Evolutionary conservation across 257 asterid species (phyloP), one percentile per base, ranked within the genome.

Genomic region (Orobanche coerulescens): DNA sequence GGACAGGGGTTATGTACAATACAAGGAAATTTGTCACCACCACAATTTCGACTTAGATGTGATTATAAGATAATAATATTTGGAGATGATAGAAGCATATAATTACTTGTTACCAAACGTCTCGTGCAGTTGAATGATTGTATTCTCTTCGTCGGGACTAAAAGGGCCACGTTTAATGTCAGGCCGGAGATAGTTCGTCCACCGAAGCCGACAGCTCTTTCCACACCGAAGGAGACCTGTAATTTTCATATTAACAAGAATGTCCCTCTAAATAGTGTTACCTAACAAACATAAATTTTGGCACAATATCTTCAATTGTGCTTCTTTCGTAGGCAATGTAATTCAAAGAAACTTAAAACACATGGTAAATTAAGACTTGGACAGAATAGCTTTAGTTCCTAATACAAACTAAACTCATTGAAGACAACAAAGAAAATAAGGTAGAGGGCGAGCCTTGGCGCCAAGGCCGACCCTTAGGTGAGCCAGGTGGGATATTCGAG

Each of bases 201-300:
- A 83, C 10, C 91, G 78, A 46, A 83, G 91, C 55, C 91, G 69
- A 54, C 91, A 83, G 71, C 91, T 81, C 82, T 83, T 83, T 43
- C 87, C 87, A 70, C 83, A 83, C 44, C 87, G 73, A 10, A 18
- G 71, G 36, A 83, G 85, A 58, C 91, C 91, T 83, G 73, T 23
- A 50, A 44, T 16, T 2, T 13, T 46, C 52, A 8, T 31, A 30
- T 23, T 22, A 49, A 19, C 10, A n/a, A 24, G 13, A 50, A 23
- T 22, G 53, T 7, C 58, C 25, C 33, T 46, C 22, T 64, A 13
- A 64, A 22, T 61, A 64, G 37, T 54, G 37, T 54, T 61, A 25
- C 56, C 13, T n/a, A 2, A 26, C 26, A 30, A 14, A 30, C 58
- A 48, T 1, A 43, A 33, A 31, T 49, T 40, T 12, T 1, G 36